Base-by-base conservation (phyloP, 345 rosid genomes). In the Arabis hirsuta region DNA sequence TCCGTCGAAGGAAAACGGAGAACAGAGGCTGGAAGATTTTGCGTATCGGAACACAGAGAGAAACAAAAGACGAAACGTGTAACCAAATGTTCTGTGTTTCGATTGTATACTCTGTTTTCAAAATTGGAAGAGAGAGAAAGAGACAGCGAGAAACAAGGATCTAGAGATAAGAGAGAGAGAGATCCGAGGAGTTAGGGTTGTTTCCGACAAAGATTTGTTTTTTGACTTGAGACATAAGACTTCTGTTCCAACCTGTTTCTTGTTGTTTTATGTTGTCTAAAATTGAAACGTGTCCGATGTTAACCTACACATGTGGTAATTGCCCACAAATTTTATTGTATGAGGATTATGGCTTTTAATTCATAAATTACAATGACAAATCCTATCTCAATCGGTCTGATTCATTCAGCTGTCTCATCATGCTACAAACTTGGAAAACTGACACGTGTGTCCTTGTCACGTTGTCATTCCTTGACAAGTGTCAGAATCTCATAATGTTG, bases 1-100 rank as follows among this genome's bases (percentile, higher is more conserved):
- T 55, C 79, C 70, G 74, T 75, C 41, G 1, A 22, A 53, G 16
- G 13, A 14, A 11, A 51, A 43, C 74, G 71, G 79, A 76, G 71
- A 76, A 62, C 63, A 45, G 2, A 55, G 3, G 71, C 14, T n/a
- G 64, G 59, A 76, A 69, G 79, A 45, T 54, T 60, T 67, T 67
- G 73, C 51, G 50, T 75, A 67, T 53, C 63, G 69, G 57, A 54
- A 61, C 74, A 61, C 57, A 38, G 43, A 61, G 52, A 22, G 22
- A 41, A 73, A 46, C n/a, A 27, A 53, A 24, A 58, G 2, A 14
- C 20, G 13, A 53, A 61, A 67, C 43, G 55, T 22, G 10, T 7
- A 32, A 31, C 4, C 14, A 6, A 55, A 2, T 10, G 14, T 6
- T 34, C 38, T 53, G 62, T 64, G 36, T 55, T 16, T 50, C n/a